Evolutionary conservation across 805 yeast genomes (phyloP).

Genomic region (Isabelozyma pseudorhagii): DNA sequence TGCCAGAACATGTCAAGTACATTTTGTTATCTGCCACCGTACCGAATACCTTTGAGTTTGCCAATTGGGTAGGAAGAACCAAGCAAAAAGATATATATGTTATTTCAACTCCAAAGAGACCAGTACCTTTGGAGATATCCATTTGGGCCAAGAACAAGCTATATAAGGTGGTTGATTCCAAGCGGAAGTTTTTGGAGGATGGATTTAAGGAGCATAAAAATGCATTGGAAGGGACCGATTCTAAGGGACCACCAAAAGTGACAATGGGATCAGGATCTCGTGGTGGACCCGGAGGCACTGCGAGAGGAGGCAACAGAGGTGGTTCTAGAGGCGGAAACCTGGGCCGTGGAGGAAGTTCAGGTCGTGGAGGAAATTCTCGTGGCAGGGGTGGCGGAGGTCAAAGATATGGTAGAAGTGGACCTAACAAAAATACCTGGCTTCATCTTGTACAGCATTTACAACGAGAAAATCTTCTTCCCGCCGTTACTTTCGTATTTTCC

Average conservation of each 20-base stretch:
- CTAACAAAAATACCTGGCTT: conserved; percentile 77
- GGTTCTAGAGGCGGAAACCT: conserved; percentile 21
- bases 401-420: conserved; percentile 49
- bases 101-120: conserved; percentile 93
- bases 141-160: conserved; percentile 78
- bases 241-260: conserved; percentile 33
- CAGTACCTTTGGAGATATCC: conserved; percentile 88
- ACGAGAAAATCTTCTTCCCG: conserved; percentile 74
- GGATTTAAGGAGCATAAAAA: conserved; percentile 64
- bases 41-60: conserved; percentile 97
- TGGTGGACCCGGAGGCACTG: conserved; percentile 42
- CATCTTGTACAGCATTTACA: conserved; percentile 69
- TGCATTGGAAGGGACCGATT: conserved; percentile 39
- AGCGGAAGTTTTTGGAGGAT: conserved; percentile 62
- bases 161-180: conserved; percentile 70
- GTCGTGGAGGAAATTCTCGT: conserved; percentile 26
- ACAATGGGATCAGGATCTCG: conserved; percentile 39
- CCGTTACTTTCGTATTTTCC: conserved; percentile 89
- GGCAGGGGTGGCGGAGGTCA: conserved; percentile 20
- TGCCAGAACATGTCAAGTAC: conserved; percentile 93
- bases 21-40: conserved; percentile 94
- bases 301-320: conserved; percentile 42
- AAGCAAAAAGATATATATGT: conserved; percentile 95
- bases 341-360: conserved; percentile 16
- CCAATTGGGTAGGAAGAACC: conserved; percentile 97